Evolutionary conservation across 345 rosid genomes (phyloP), one percentile per base, ranked within the genome.

Genomic region (Litchi chinensis): DNA sequence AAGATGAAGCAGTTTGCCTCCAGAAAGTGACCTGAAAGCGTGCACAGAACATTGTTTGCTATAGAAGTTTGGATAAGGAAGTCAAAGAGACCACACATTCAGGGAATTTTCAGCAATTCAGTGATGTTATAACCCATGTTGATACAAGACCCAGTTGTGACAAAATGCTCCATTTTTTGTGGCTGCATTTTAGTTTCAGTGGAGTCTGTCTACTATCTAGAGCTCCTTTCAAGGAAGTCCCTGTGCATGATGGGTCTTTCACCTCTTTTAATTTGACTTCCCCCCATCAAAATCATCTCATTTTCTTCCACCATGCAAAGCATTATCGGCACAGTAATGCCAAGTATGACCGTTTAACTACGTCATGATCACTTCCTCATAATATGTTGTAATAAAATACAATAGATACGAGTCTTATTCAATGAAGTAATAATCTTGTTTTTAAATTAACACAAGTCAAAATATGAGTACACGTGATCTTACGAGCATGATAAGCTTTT

Each of bases 11-110:
- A 21, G 22, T 32, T 40, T 28, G 28, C 57, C 8, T 32, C 71
- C 59, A 46, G 80, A 72, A 39, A 76, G 43, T 62, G 69, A 75
- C 76, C 73, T 24, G 24, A 57, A 67, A 57, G 28, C 46, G 56
- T n/a, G 56, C 66, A 11, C 24, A 44, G 39, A 16, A 40, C 22
- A 19, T 46, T 43, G 3, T 74, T 15, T 59, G 10, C 43, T 69
- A 3, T 8, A 60, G 48, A 48, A 50, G 65, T 74, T 65, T 70
- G 74, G 80, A 71, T 65, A 59, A 82, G 80, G 56, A 71, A 65
- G 26, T 66, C 52, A 57, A 68, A 9, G 10, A 71, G 68, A 48
- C 80, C 80, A 60, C 80, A 62, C 71, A 50, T 57, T 66, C 43
- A 57, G 24, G 74, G 48, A 64, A 75, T 68, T 62, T 43, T 54